Percentiles rank a stretch among this genome's conserved stretches.
Conservation (phyloP, 169 alveolate genomes). For the Plasmodium knowlesi region DNA sequence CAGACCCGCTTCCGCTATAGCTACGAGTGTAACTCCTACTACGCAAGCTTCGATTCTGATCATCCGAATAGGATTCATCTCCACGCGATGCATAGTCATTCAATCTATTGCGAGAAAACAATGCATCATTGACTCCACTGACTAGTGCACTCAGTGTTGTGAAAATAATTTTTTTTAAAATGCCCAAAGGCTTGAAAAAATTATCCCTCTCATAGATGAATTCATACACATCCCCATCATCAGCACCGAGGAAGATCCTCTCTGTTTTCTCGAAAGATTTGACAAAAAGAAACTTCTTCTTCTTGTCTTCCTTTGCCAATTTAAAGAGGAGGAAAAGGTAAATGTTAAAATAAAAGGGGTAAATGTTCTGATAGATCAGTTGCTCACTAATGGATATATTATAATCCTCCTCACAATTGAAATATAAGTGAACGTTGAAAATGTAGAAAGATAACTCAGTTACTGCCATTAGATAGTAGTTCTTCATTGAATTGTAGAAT, state of each 20-base stretch:
- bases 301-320: conserved; percentile 1
- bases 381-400: conserved; percentile 30
- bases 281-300: not conserved
- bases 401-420: conserved; percentile 72
- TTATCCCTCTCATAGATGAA: conserved; percentile 41
- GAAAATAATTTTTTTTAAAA: conserved; percentile 16
- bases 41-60: not conserved
- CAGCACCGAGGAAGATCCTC: conserved; percentile 26
- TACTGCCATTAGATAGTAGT: conserved; percentile 44
- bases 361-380: conserved; percentile 23
- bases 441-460: conserved; percentile 43
- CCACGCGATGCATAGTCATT: not conserved
- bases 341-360: conserved; percentile 71
- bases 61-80: not conserved
- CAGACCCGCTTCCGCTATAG: not conserved
- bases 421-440: conserved; percentile 61
- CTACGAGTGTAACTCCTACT: not conserved
- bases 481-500: conserved; percentile 44
- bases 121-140: conserved; percentile 17
- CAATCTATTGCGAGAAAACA: not conserved
- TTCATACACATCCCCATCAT: conserved; percentile 67
- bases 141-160: not conserved
- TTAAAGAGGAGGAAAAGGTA: conserved; percentile 41
- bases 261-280: conserved; percentile 45
- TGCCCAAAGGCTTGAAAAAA: conserved; percentile 13